Evolutionary conservation across 2,329 filamentous ascomycete species (phyloP), one percentile per base, ranked within the genome.

Genomic region (Xylaria sp.): DNA sequence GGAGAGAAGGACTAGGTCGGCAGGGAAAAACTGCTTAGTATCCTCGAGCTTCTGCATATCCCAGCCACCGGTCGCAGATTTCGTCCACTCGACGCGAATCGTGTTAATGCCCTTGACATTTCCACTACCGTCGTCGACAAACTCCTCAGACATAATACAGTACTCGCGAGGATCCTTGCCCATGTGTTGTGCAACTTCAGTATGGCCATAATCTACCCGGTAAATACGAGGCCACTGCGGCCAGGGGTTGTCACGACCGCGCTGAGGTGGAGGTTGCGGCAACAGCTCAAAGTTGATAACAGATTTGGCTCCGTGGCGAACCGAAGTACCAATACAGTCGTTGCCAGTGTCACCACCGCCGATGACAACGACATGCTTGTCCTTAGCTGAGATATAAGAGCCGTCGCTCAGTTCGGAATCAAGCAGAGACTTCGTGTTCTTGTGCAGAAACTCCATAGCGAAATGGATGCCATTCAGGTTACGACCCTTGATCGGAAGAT

Each of bases 1-100:
- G 60, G 95, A 97, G 58, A 98, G 86, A 53, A 98, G 88, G 53
- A 98, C 94, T 48, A 98, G 88, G 78, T 98, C 95, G 32, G 95
- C 95, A 44, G 93, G 93, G 91, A 98, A 98, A 87, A 97, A 97
- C 79, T 98, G 90, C 84, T 97, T 92, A 70, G 92, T 95, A 44
- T 93, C 94, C 74, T 97, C 94, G 37, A 97, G 87, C 81, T 97
- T 95, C 88, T 97, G 97, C 94, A 98, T 98, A 82, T 98, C 95
- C 95, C 95, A 98, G 53, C 94, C 94, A 73, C 94, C 94, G 70
- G 89, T 91, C 32, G 93, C 87, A 63, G 90, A 93, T 86, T 94
- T 96, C 75, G 93, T 96, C 95, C 95, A 98, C 81, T 98, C 94
- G 51, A 98, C 94, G 63, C 95, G 93, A 68, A 96, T 89, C 51